Conservation (phyloP, 805 yeast genomes). For the Saturnispora dispora region DNA sequence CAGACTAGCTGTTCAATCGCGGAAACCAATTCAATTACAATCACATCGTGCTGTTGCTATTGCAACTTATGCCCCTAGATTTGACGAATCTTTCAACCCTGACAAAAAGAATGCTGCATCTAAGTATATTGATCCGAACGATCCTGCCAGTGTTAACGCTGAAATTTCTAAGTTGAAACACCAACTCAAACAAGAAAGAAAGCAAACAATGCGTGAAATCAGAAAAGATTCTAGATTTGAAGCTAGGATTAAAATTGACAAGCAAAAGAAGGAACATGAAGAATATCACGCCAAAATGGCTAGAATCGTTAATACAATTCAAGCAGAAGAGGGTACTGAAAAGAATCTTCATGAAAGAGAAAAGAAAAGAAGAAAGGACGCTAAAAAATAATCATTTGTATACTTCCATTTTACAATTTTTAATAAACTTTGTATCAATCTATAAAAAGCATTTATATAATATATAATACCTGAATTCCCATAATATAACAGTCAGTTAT, state of each 20-base stretch:
- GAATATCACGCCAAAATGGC: slow-evolving; percentile 90
- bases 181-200: slow-evolving; percentile 85
- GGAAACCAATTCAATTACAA: slow-evolving; percentile 72
- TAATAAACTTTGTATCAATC: neutral
- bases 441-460: neutral
- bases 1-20: slow-evolving; percentile 39
- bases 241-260: slow-evolving; percentile 75
- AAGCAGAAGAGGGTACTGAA: slow-evolving; percentile 92
- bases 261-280: slow-evolving; percentile 63
- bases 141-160: slow-evolving; percentile 68
- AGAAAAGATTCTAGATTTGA: slow-evolving; percentile 83
- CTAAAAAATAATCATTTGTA: slow-evolving; percentile 21
- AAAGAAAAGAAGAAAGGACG: slow-evolving; percentile 44
- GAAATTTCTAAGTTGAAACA: slow-evolving; percentile 77
- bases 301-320: slow-evolving; percentile 72
- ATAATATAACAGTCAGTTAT: neutral
- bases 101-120: slow-evolving; percentile 60
- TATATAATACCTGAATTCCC: neutral
- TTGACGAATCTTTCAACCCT: slow-evolving; percentile 93
- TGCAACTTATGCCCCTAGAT: slow-evolving; percentile 79
- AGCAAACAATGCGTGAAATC: slow-evolving; percentile 78
- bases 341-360: slow-evolving; percentile 88
- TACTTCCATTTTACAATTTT: neutral
- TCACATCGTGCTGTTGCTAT: slow-evolving; percentile 77
- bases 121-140: slow-evolving; percentile 35